Evolutionary conservation across 257 asterid species (phyloP).

Genomic region (Solanum sitiens): DNA sequence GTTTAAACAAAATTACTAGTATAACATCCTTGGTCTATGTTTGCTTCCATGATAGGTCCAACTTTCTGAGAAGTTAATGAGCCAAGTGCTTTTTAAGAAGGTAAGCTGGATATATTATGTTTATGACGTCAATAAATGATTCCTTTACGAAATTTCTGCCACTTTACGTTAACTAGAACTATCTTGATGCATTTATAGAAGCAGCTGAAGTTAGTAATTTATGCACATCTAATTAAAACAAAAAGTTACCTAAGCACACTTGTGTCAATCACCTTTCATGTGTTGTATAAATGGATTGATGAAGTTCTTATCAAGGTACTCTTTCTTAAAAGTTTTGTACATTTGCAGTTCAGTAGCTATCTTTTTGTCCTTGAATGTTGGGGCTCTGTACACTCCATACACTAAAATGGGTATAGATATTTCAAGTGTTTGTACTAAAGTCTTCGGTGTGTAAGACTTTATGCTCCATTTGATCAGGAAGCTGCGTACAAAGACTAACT

Average conservation of each 20-base stretch:
- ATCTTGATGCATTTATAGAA: background rate
- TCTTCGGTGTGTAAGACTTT: background rate
- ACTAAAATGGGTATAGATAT: background rate
- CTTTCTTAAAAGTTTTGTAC: background rate
- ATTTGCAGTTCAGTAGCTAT: background rate
- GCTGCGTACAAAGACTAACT: background rate
- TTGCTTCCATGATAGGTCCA: constrained; percentile 50
- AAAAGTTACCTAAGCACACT: background rate
- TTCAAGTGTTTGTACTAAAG: background rate
- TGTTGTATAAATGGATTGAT: background rate
- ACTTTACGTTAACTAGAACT: background rate
- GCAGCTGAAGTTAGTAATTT: background rate
- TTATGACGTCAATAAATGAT: background rate
- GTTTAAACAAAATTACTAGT: background rate
- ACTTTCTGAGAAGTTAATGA: constrained; percentile 90
- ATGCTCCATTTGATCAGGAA: background rate
- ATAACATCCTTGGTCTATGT: constrained; percentile 10
- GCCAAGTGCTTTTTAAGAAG: constrained; percentile 86
- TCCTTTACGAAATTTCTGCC: background rate
- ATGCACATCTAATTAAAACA: background rate
- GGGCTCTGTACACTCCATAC: background rate
- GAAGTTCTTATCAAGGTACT: background rate
- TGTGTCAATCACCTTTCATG: background rate
- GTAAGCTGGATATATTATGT: constrained; percentile 20
- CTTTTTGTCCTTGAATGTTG: background rate